Percentiles rank a stretch among this genome's conserved stretches.
Evolutionary conservation across 768 basidiomycete species (phyloP).

Genomic region (Leccinum ochraceum): DNA sequence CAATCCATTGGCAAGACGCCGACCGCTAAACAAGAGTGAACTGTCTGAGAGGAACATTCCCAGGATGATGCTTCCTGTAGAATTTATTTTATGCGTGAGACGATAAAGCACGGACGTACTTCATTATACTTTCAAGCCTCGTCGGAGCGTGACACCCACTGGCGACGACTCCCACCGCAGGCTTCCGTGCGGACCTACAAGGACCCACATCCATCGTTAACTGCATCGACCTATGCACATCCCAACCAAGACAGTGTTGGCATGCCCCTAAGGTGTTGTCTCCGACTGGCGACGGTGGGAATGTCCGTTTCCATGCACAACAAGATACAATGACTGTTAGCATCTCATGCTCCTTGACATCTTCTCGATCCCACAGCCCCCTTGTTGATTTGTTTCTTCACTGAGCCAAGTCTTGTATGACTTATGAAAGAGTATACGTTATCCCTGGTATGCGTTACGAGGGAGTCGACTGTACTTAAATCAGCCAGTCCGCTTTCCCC

Average conservation of each 20-base stretch:
- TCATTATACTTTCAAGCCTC: background rate
- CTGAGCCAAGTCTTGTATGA: background rate
- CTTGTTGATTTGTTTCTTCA: background rate
- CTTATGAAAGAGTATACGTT: too few species aligned
- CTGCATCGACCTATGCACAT: background rate
- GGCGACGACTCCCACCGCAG: too few species aligned
- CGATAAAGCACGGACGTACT: background rate
- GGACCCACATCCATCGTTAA: background rate
- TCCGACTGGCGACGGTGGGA: background rate
- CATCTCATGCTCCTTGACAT: background rate
- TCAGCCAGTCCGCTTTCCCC: background rate
- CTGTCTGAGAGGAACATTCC: background rate
- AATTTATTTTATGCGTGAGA: too few species aligned
- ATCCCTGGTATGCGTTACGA: too few species aligned
- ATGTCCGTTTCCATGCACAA: constrained; percentile 2
- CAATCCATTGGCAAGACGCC: background rate
- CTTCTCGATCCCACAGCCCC: background rate
- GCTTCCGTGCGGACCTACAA: too few species aligned
- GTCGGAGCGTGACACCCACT: too few species aligned
- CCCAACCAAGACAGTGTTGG: background rate
- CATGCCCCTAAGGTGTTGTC: background rate
- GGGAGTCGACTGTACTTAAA: background rate
- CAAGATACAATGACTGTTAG: constrained; percentile 9
- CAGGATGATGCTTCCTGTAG: background rate
- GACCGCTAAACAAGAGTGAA: background rate